Evolutionary conservation across 768 basidiomycete genomes (phyloP), one percentile per base, ranked within the genome.

Genomic region (Mycena venus): DNA sequence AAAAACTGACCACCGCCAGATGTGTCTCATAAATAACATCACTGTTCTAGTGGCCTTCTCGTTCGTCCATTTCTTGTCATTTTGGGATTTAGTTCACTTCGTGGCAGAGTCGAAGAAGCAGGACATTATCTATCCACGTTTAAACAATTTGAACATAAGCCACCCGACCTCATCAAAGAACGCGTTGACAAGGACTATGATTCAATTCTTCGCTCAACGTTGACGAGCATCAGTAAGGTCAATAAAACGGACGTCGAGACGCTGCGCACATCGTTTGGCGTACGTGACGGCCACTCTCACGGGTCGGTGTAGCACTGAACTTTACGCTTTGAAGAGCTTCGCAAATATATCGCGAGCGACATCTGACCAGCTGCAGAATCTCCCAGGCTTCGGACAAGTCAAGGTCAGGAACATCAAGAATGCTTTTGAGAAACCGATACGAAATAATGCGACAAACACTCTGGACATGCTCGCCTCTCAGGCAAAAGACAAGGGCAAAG

Each of bases 201-300:
- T 75, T 91, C 96, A 10, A 89, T 96, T 78, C 83, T 99, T 17
- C 94, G 94, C 68, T 90, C 91, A 23, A 90, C 95, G 1, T 87
- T 99, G 31, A 99, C 98, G 2, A 92, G 91, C 75, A 95, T 99
- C 78, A 94, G 91, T 80, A 96, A 95, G 77, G 96, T 99, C 74
- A 99, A 99, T 84, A 98, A 98, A 87, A 99, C 98, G 4, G 98
- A 99, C 78, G 96, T 97, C 2, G 92, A 96, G 83, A 99, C 98
- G 4, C 86, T 99, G 49, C 91, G 95, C 25, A 93, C 93, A 2
- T 94, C 96, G n/a, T 93, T 97, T 77, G 97, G 97, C 40, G 98
- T 99, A 85, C 70, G 93, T 87, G 36, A 34, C 29, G 25, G 14
- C n/a, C 25, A 8, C 59, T 58, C 8, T 31, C 21, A 38, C 34